A percentile compares a stretch with the other conserved stretches of the same genome.
Conservation (phyloP, 2,329 filamentous ascomycete genomes). For the Fusarium ambrosium region DNA sequence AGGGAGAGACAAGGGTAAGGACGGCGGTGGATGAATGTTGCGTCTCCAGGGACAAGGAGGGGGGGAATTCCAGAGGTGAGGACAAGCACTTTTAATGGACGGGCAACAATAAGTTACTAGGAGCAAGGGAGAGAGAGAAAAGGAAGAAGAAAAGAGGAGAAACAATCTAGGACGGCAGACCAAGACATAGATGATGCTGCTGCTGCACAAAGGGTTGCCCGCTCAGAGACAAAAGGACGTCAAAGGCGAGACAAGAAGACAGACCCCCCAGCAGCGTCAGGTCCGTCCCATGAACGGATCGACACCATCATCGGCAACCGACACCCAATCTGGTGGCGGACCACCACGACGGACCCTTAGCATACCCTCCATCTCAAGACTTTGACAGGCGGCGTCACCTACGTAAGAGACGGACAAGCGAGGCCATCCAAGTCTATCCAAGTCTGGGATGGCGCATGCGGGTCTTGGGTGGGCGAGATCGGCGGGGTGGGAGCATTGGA, state of each 20-base stretch:
- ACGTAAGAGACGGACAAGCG: slow-evolving; percentile 23
- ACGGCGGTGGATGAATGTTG: slow-evolving; percentile 24
- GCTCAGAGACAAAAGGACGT: not conserved
- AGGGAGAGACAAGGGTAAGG: slow-evolving; percentile 12
- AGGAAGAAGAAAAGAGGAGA: not conserved
- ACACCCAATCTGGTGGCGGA: slow-evolving; percentile 17
- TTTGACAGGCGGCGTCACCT: slow-evolving; percentile 9
- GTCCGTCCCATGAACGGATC: not conserved
- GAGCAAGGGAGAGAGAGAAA: not conserved
- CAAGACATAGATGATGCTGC: not conserved
- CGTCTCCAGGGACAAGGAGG: slow-evolving; percentile 17
- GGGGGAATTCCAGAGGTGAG: slow-evolving; percentile 25
- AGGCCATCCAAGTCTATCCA: slow-evolving; percentile 21
- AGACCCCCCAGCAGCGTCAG: not conserved
- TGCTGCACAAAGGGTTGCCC: not conserved
- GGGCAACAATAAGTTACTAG: not conserved
- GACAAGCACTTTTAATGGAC: not conserved
- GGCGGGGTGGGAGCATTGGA: not conserved
- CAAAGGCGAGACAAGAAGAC: not conserved
- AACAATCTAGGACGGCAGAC: not conserved
- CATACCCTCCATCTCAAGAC: not conserved
- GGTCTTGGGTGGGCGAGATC: slow-evolving; percentile 22
- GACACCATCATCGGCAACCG: not conserved
- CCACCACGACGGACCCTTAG: not conserved
- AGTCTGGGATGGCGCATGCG: slow-evolving; percentile 1